Conservation (phyloP, 1,284 basidiomycete genomes). For the Cutaneotrichosporon dermatis region DNA sequence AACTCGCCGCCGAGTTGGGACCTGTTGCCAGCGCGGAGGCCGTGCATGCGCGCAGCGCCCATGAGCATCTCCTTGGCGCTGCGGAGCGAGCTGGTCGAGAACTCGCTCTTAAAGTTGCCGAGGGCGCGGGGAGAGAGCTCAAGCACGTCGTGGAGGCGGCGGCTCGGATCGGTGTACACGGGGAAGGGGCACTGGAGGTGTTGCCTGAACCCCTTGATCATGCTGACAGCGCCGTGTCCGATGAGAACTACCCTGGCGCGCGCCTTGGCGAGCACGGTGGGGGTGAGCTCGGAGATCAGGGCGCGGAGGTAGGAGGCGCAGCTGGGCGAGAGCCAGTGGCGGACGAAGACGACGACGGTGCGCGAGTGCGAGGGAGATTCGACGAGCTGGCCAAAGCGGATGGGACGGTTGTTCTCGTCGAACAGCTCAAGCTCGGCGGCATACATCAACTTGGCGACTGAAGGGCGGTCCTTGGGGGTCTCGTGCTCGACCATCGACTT, state of each 20-base stretch:
- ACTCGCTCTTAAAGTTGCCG: slow-evolving; percentile 54
- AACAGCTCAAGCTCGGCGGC: slow-evolving; percentile 63
- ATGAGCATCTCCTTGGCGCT: slow-evolving; percentile 11
- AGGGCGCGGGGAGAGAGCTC: slow-evolving; percentile 59
- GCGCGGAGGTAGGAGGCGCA: slow-evolving; percentile 81
- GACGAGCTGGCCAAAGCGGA: slow-evolving; percentile 70
- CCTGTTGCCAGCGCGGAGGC: slow-evolving; percentile 9
- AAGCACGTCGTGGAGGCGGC: slow-evolving; percentile 64
- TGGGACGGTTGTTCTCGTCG: slow-evolving; percentile 61
- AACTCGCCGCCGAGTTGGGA: slow-evolving; percentile 84
- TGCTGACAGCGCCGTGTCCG: slow-evolving; percentile 57
- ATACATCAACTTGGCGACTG: slow-evolving; percentile 51
- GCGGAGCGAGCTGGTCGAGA: slow-evolving; percentile 37
- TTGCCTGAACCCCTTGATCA: slow-evolving; percentile 36
- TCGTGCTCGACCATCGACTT: background rate
- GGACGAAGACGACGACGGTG: slow-evolving; percentile 62
- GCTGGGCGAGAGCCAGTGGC: slow-evolving; percentile 60
- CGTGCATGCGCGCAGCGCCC: slow-evolving; percentile 13
- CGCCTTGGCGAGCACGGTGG: slow-evolving; percentile 56
- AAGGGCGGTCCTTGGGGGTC: background rate
- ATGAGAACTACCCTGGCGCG: slow-evolving; percentile 58
- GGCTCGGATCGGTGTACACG: slow-evolving; percentile 72
- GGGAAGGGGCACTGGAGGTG: slow-evolving; percentile 56
- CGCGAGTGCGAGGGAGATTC: slow-evolving; percentile 29
- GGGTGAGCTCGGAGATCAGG: slow-evolving; percentile 56